Percentiles rank a stretch among this genome's conserved stretches.
Evolutionary conservation across 352 stramenopile species (phyloP).

Genomic region (Phytophthora pisi): DNA sequence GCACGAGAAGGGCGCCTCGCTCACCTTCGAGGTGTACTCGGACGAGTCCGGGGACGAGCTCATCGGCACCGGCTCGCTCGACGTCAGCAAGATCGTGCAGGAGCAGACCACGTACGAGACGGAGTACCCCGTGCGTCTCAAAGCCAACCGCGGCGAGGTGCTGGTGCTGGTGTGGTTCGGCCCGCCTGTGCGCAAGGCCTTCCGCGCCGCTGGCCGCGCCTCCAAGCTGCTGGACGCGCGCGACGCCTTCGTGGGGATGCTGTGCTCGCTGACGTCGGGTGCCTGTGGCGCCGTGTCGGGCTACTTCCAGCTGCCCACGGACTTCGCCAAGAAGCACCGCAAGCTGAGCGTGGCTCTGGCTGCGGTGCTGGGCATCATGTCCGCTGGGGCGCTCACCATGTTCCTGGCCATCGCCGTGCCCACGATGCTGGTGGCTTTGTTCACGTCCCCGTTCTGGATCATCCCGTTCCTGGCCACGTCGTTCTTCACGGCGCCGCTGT

Average conservation of each 20-base stretch:
- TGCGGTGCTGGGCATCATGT: constrained; percentile 57
- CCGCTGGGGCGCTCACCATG: constrained; percentile 52
- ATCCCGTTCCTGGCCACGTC: constrained; percentile 72
- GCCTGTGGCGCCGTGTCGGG: constrained; percentile 38
- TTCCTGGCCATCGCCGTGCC: constrained; percentile 79
- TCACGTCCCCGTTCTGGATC: constrained; percentile 89
- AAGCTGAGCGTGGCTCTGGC: constrained; percentile 69
- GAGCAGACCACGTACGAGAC: constrained; percentile 38
- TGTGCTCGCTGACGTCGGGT: constrained; percentile 50
- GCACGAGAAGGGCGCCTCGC: constrained; percentile 47
- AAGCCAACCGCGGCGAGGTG: constrained; percentile 69
- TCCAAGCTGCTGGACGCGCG: constrained; percentile 78
- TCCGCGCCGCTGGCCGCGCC: constrained; percentile 71
- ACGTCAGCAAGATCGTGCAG: constrained; percentile 50
- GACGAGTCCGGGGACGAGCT: constrained; percentile 76
- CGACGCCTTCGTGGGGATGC: constrained; percentile 61
- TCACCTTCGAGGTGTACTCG: constrained; percentile 78
- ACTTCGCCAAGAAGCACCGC: constrained; percentile 79
- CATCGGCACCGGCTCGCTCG: constrained; percentile 72
- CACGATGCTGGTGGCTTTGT: constrained; percentile 65
- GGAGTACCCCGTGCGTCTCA: constrained; percentile 58
- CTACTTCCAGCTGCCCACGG: constrained; percentile 59
- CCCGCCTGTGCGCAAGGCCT: constrained; percentile 77
- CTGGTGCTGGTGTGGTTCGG: constrained; percentile 76
- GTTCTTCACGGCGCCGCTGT: constrained; percentile 84